Evolutionary conservation across 2,329 filamentous ascomycete species (phyloP).

Genomic region (Polytolypa hystricis): DNA sequence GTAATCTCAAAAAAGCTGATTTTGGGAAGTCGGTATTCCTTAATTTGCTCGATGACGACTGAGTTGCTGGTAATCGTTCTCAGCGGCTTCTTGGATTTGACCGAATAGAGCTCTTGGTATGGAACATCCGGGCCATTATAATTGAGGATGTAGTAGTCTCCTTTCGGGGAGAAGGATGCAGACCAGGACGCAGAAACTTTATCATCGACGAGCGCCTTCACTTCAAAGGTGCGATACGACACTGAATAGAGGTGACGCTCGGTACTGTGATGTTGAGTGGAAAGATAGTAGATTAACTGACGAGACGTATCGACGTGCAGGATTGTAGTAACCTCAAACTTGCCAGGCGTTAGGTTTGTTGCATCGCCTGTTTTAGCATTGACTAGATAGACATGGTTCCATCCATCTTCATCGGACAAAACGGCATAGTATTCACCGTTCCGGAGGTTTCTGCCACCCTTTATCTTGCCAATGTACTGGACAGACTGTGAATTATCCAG

Average conservation of each 20-base stretch:
- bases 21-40: conserved; percentile 52
- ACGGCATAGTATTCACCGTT: conserved; percentile 50
- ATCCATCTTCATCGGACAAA: conserved; percentile 54
- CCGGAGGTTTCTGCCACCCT: conserved; percentile 18
- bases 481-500: conserved; percentile 42
- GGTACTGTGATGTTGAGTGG: conserved; percentile 54
- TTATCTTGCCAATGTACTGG: conserved; percentile 33
- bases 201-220: conserved; percentile 52
- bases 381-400: conserved; percentile 55
- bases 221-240: conserved; percentile 43
- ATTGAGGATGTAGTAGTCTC: conserved; percentile 54
- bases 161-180: conserved; percentile 53
- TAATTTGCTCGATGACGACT: conserved; percentile 43
- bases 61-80: conserved; percentile 51
- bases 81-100: conserved; percentile 43
- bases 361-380: conserved; percentile 45
- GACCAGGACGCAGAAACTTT: conserved; percentile 48
- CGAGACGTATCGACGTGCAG: conserved; percentile 48
- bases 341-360: conserved; percentile 49
- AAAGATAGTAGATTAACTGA: conserved; percentile 52
- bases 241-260: conserved; percentile 59
- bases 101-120: conserved; percentile 55
- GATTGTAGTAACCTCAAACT: conserved; percentile 54
- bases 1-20: conserved; percentile 53
- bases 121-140: conserved; percentile 58